A percentile compares a stretch with the other conserved stretches of the same genome.
Conservation (phyloP, 352 stramenopile genomes). For the Phytophthora crassamura region DNA sequence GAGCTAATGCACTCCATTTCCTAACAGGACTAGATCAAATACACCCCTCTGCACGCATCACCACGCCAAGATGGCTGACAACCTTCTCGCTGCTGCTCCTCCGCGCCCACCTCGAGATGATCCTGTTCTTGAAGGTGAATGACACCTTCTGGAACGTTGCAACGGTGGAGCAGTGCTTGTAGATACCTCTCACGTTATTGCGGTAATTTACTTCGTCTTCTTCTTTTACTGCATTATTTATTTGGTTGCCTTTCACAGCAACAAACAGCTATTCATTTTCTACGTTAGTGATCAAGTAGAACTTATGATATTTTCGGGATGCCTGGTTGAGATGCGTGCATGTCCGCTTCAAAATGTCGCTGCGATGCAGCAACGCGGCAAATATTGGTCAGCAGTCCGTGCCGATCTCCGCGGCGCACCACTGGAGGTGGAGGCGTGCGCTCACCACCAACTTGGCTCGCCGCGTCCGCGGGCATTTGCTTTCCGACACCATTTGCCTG, state of each 20-base stretch:
- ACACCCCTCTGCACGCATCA: neutral
- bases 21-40: neutral
- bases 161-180: neutral
- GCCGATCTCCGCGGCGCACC: neutral
- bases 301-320: no score
- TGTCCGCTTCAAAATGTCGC: conserved; percentile 18
- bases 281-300: no score
- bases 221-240: no score
- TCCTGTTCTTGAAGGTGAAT: neutral
- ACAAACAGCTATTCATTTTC: no score
- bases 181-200: neutral
- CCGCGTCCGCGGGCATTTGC: neutral
- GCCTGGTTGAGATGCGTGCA: no score
- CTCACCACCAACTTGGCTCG: neutral
- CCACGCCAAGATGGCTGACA: conserved; percentile 4
- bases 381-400: no score
- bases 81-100: conserved; percentile 7
- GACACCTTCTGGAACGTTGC: neutral
- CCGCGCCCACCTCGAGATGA: neutral
- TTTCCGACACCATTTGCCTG: conserved; percentile 10
- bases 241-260: no score
- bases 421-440: neutral
- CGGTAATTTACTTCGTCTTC: neutral
- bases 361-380: conserved; percentile 12
- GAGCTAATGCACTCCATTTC: neutral